A percentile compares a stretch with the other conserved stretches of the same genome.
Evolutionary conservation across 768 basidiomycete species (phyloP).

Genomic region (Tulasnella sp.): DNA sequence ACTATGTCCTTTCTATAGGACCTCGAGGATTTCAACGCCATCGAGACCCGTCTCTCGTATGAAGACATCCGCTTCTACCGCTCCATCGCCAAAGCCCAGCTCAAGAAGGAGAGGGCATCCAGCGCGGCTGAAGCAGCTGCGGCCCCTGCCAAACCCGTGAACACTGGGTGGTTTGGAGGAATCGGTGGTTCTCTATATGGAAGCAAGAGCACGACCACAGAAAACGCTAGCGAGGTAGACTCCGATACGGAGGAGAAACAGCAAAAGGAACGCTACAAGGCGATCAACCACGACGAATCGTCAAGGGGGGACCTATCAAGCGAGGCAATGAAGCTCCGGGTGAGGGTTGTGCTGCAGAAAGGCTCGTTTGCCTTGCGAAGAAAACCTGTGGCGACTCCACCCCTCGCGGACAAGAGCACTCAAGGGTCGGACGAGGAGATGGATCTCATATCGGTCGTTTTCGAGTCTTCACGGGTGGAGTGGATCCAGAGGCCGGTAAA

Average conservation of each 20-base stretch:
- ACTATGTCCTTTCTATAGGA: neutral
- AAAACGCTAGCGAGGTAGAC: slow-evolving; percentile 51
- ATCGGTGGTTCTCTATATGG: slow-evolving; percentile 37
- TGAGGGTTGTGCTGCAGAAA: slow-evolving; percentile 76
- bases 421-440: slow-evolving; percentile 44
- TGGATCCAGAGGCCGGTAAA: slow-evolving; percentile 84
- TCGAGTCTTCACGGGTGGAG: slow-evolving; percentile 83
- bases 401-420: slow-evolving; percentile 47
- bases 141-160: slow-evolving; percentile 54
- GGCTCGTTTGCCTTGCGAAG: slow-evolving; percentile 84
- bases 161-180: slow-evolving; percentile 45
- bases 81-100: slow-evolving; percentile 85
- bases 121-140: slow-evolving; percentile 51
- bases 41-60: slow-evolving; percentile 86
- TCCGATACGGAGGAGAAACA: slow-evolving; percentile 66
- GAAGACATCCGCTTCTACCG: slow-evolving; percentile 98
- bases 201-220: slow-evolving; percentile 44
- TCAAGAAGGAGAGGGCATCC: slow-evolving; percentile 77
- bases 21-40: slow-evolving; percentile 50
- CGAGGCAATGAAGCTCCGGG: slow-evolving; percentile 77
- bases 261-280: slow-evolving; percentile 83
- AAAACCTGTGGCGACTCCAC: slow-evolving; percentile 51
- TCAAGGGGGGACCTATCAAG: slow-evolving; percentile 70
- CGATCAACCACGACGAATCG: slow-evolving; percentile 90
- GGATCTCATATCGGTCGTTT: slow-evolving; percentile 85